Conservation (phyloP, 2,329 filamentous ascomycete genomes). For the Blumeria graminis region DNA sequence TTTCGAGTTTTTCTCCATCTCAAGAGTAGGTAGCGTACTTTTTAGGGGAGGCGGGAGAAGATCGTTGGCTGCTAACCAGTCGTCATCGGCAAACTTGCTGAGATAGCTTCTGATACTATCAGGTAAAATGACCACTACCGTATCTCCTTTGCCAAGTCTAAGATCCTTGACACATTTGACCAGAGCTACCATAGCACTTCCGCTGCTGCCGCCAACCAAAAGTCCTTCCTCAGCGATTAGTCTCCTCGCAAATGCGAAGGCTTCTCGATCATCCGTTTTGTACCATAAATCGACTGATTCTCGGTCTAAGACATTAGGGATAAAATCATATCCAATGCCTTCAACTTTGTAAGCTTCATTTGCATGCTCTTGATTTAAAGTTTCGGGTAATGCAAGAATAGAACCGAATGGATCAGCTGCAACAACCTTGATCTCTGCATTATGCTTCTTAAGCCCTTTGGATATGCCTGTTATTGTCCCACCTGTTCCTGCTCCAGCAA, state of each 20-base stretch:
- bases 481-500: conserved; percentile 85
- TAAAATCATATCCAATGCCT: conserved; percentile 95
- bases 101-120: conserved; percentile 96
- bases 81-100: conserved; percentile 95
- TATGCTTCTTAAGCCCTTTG: conserved; percentile 69
- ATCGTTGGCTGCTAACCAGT: conserved; percentile 94
- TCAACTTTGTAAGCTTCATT: conserved; percentile 93
- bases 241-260: conserved; percentile 71
- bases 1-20: conserved; percentile 16
- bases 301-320: conserved; percentile 77
- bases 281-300: conserved; percentile 78
- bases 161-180: conserved; percentile 55
- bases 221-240: conserved; percentile 88
- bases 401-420: conserved; percentile 84
- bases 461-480: conserved; percentile 86
- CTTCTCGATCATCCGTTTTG: conserved; percentile 85
- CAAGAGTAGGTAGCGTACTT: conserved; percentile 17
- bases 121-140: conserved; percentile 74
- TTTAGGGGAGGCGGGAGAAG: conserved; percentile 43
- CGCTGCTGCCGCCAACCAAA: conserved; percentile 78
- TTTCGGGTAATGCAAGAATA: conserved; percentile 61
- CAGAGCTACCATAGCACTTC: conserved; percentile 69
- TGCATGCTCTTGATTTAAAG: conserved; percentile 53
- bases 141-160: conserved; percentile 56
- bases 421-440: conserved; percentile 61